These are phyloP conservation scores for Diaporthe vaccinii DNA, from an alignment of 2,329 filamentous ascomycete species.

Conservation along the genomic window DNA sequence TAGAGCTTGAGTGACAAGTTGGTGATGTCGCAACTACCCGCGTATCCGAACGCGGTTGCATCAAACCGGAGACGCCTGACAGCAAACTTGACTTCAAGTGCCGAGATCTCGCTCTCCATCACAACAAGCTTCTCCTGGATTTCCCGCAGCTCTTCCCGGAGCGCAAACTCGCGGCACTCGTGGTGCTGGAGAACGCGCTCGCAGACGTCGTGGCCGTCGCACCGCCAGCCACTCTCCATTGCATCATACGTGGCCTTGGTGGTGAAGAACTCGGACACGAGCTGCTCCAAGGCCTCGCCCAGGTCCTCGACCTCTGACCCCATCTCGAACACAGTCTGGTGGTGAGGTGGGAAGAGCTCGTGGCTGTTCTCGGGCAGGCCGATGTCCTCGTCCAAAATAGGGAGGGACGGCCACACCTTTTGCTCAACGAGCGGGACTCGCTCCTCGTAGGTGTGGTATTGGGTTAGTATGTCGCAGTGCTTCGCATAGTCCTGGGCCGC, in stretches of 20 bases:
- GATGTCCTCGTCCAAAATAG: not conserved
- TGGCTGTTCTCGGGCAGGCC: not conserved
- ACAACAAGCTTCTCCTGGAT: not conserved
- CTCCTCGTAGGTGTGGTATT: not conserved
- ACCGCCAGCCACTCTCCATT: not conserved
- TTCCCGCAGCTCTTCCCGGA: not conserved
- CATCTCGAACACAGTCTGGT: not conserved
- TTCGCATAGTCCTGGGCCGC: not conserved
- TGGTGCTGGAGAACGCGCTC: not conserved
- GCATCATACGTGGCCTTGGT: not conserved
- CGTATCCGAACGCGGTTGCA: not conserved
- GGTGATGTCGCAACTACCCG: not conserved
- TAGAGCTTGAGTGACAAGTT: not conserved
- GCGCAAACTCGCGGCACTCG: not conserved
- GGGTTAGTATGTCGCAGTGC: not conserved
- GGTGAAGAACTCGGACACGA: not conserved
- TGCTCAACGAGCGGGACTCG: not conserved
- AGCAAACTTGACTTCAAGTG: not conserved
- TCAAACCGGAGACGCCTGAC: not conserved
- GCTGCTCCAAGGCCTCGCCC: not conserved
- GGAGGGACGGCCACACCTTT: not conserved
- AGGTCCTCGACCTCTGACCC: not conserved
- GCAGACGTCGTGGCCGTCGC: not conserved
- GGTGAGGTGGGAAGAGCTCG: not conserved
- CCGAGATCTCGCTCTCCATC: not conserved